Evolutionary conservation across 108 stramenopile genomes (phyloP).

Genomic region (Schizochytrium sp.): DNA sequence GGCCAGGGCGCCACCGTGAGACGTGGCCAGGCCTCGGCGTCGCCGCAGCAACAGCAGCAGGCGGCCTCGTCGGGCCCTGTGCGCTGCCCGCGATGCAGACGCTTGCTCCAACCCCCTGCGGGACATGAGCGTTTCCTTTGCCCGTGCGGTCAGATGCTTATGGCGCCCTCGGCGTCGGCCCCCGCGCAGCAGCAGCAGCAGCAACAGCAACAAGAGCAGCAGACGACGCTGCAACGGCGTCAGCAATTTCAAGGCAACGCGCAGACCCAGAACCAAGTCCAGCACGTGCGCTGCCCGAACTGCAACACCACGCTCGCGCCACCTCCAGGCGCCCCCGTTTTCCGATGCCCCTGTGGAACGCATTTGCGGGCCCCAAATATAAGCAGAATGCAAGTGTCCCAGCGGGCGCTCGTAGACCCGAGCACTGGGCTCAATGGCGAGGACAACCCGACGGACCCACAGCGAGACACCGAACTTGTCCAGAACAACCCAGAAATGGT

Average conservation of each 20-base stretch:
- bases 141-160: slow-evolving; percentile 9
- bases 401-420: not conserved
- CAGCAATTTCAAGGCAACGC: not conserved
- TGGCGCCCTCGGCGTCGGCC: not conserved
- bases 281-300: slow-evolving; percentile 8
- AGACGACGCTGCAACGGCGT: not conserved
- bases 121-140: not conserved
- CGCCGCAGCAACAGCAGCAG: not conserved
- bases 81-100: slow-evolving; percentile 12
- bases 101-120: not conserved
- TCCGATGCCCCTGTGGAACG: slow-evolving; percentile 7
- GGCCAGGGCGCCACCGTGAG: not conserved
- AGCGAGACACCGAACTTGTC: not conserved
- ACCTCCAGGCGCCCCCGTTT: not conserved
- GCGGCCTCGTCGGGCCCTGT: not conserved
- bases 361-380: not conserved
- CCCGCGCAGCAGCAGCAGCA: not conserved
- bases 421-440: not conserved
- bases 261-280: not conserved
- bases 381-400: not conserved
- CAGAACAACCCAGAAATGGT: not conserved
- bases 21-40: not conserved
- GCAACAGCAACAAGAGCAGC: not conserved
- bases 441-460: too few relatives aligned
- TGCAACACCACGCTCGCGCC: not conserved